Evolutionary conservation across 2,329 filamentous ascomycete species (phyloP).

Genomic region (Boeremia lycopersici): DNA sequence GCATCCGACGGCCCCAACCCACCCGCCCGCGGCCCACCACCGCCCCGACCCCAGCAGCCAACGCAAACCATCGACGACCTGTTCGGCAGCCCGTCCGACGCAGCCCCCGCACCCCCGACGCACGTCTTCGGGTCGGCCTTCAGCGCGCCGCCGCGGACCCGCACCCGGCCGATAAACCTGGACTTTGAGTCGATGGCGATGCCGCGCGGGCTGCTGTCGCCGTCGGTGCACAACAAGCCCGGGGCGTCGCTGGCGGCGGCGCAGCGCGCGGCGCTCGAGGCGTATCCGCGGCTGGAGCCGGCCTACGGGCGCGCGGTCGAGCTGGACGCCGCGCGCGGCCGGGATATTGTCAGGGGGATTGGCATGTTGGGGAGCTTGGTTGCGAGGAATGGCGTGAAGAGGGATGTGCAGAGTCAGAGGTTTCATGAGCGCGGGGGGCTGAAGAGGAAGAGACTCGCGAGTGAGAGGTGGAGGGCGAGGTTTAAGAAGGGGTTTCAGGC

Average conservation of each 20-base stretch:
- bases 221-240: conserved; percentile 26
- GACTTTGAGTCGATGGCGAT: conserved; percentile 30
- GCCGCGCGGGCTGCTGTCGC: conserved; percentile 21
- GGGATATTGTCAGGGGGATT: conserved; percentile 58
- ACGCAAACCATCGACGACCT: conserved; percentile 33
- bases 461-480: conserved; percentile 69
- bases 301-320: conserved; percentile 50
- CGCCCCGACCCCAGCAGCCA: conserved; percentile 9
- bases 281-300: conserved; percentile 46
- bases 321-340: conserved; percentile 39
- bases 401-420: conserved; percentile 64
- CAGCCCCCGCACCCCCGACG: conserved; percentile 13
- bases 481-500: conserved; percentile 73
- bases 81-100: conserved; percentile 9
- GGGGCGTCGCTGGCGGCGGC: conserved; percentile 19
- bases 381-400: conserved; percentile 62
- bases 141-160: conserved; percentile 10
- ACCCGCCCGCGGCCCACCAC: neutral
- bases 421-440: conserved; percentile 78
- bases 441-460: conserved; percentile 76
- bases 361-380: conserved; percentile 50
- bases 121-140: conserved; percentile 30
- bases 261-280: conserved; percentile 28
- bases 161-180: conserved; percentile 9
- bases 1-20: neutral